Evolutionary conservation across 257 asterid species (phyloP).

Genomic region (Nemophila menziesii): DNA sequence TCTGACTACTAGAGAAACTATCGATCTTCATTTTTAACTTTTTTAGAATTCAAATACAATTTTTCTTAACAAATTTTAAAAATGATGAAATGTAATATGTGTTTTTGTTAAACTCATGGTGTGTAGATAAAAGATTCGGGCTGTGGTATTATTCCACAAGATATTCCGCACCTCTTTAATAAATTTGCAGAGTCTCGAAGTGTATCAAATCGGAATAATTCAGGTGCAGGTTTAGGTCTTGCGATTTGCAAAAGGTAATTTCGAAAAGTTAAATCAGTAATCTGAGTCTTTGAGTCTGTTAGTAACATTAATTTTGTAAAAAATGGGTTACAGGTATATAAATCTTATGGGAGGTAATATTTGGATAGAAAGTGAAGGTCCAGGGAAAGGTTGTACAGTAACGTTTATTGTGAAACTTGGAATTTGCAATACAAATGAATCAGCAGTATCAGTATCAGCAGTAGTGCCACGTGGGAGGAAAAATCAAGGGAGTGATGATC

Average conservation of each 20-base stretch:
- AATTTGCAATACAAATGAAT: conserved; percentile 16
- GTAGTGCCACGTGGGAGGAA: conserved; percentile 10
- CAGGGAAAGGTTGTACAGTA: conserved; percentile 44
- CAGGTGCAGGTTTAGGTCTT: conserved; percentile 53
- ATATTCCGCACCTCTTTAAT: conserved; percentile 48
- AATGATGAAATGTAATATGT: not conserved
- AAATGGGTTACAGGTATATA: conserved; percentile 27
- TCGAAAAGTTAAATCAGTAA: not conserved
- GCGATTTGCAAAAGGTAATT: conserved; percentile 64
- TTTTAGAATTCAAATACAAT: not conserved
- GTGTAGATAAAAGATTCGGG: conserved; percentile 57
- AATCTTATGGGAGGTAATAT: conserved; percentile 58
- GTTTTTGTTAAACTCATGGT: not conserved
- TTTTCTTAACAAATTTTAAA: not conserved
- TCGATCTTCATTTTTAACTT: too few species aligned
- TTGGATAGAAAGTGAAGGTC: conserved; percentile 58
- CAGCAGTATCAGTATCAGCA: conserved; percentile 4
- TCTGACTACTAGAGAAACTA: too few species aligned
- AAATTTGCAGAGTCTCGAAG: conserved; percentile 29
- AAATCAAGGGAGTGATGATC: conserved; percentile 20
- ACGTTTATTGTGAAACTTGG: conserved; percentile 40
- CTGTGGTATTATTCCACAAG: conserved; percentile 42
- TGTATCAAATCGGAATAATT: conserved; percentile 23
- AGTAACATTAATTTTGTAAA: not conserved
- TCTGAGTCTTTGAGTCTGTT: not conserved